Evolutionary conservation across 2,329 filamentous ascomycete genomes (phyloP).

Genomic region (Biscogniauxia marginata): DNA sequence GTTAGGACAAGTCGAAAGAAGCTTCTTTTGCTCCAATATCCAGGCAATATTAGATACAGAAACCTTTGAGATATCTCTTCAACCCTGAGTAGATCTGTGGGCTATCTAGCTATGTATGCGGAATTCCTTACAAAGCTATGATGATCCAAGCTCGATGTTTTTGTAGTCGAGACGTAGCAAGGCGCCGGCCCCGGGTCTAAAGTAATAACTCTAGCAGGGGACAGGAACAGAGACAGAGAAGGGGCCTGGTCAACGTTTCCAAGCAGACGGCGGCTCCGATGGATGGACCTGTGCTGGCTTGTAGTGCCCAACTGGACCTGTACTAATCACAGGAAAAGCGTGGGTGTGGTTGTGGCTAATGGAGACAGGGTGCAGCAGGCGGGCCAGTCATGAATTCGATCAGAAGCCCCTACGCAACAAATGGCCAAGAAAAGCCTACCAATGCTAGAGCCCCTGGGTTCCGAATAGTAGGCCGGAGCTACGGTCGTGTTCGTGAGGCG

Average conservation of each 20-base stretch:
- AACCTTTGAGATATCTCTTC: slow-evolving; percentile 6
- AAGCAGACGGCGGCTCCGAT: slow-evolving; percentile 27
- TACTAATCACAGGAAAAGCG: slow-evolving; percentile 21
- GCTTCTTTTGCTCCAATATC: slow-evolving; percentile 5
- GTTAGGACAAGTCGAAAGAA: slow-evolving; percentile 7
- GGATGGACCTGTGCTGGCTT: slow-evolving; percentile 31
- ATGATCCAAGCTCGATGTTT: slow-evolving; percentile 13
- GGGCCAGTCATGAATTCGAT: slow-evolving; percentile 40
- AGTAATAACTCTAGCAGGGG: slow-evolving; percentile 20
- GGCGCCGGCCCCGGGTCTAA: slow-evolving; percentile 17
- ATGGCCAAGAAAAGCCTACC: slow-evolving; percentile 35
- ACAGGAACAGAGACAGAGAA: slow-evolving; percentile 19
- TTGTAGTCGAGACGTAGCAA: slow-evolving; percentile 13
- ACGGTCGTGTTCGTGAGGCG: slow-evolving; percentile 23
- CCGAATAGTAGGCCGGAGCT: slow-evolving; percentile 35
- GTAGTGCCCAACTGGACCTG: slow-evolving; percentile 30
- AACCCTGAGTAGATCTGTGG: slow-evolving; percentile 7
- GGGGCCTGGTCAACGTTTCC: slow-evolving; percentile 24
- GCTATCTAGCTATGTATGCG: slow-evolving; percentile 14
- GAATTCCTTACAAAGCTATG: slow-evolving; percentile 11
- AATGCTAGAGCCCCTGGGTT: slow-evolving; percentile 33
- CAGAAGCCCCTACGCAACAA: slow-evolving; percentile 35
- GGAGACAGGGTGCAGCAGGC: slow-evolving; percentile 36
- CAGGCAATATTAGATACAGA: slow-evolving; percentile 8
- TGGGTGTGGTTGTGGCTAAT: slow-evolving; percentile 29